Base-by-base conservation (phyloP, 148 eudicot genomes). In the Diospyros kaki region DNA sequence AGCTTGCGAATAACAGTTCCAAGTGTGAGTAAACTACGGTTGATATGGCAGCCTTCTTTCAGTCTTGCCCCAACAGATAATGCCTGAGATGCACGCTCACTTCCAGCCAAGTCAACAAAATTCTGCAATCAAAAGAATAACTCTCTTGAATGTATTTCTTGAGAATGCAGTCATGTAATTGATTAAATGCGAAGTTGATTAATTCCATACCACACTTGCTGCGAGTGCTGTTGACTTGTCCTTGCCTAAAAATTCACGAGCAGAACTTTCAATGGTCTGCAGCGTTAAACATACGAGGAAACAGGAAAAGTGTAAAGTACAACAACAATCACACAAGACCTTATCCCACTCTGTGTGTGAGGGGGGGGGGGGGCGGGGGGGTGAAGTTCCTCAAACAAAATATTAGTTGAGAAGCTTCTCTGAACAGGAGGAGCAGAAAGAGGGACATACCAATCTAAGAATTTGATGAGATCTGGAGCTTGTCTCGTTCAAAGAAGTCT, bases 81-180 rank as follows among this genome's bases (percentile, higher is more conserved):
- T 70, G 98, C 85, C 86, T 93, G 98, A 62, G 98, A 87, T 79
- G 98, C 98, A 81, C 98, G 96, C 85, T 93, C 98, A 82, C 98
- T 93, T 81, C 98, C 98, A 40, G 98, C 98, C 71, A 93, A 86
- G 87, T 93, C 98, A 83, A 93, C 88, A 82, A 93, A 91, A 79
- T 91, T 91, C 98, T 93, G 90, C 81, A 83, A 53, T 75, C 38
- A 77, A 83, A 72, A 10, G 72, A 53, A 59, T n/a, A 54, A 66
- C 39, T 17, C 18, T 60, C 7, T 48, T 41, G 54, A 15, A 55
- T 48, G 4, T 48, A 48, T 8, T 48, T 48, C 6, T 48, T 1
- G 6, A 4, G 52, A 48, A 4, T 48, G 4, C 8, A 48, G 52
- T 48, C 52, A 48, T 48, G 8, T 1, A 60, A 17, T 54, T 73